Conservation (phyloP, 2,329 filamentous ascomycete genomes). For the Phialophora expanda region DNA sequence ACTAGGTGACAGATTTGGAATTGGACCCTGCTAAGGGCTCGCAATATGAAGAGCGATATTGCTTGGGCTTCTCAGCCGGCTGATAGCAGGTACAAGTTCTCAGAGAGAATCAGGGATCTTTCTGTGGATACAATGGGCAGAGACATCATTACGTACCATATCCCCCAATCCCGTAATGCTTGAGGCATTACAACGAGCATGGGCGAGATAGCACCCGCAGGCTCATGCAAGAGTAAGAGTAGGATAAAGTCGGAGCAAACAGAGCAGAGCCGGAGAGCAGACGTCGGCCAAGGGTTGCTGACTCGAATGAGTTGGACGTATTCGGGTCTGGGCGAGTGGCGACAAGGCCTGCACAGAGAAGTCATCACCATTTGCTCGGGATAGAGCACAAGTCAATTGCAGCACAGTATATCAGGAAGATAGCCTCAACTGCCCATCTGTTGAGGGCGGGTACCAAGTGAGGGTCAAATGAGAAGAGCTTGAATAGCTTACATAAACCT, state of each 20-base stretch:
- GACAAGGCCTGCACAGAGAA: background rate
- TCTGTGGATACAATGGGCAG: background rate
- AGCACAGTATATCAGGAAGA: background rate
- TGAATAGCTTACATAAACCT: slow-evolving; percentile 5
- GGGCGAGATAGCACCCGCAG: background rate
- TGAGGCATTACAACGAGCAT: background rate
- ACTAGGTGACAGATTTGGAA: background rate
- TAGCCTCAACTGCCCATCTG: background rate
- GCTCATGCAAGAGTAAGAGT: background rate
- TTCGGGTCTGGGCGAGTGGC: slow-evolving; percentile 7
- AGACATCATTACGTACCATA: background rate
- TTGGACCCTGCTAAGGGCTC: background rate
- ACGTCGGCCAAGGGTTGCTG: background rate
- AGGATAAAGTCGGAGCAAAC: slow-evolving; percentile 15
- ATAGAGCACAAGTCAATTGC: background rate
- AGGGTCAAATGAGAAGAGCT: background rate
- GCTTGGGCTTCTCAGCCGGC: background rate
- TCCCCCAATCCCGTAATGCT: background rate
- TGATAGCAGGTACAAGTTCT: background rate
- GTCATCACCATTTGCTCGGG: background rate
- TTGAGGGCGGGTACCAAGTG: background rate
- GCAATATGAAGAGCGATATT: background rate
- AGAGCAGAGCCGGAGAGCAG: background rate
- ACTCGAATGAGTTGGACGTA: slow-evolving; percentile 10
- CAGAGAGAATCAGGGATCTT: background rate